These are phyloP conservation scores for Pulicaria dysenterica DNA, from an alignment of 129 eudicot species.

Conservation along the genomic window DNA sequence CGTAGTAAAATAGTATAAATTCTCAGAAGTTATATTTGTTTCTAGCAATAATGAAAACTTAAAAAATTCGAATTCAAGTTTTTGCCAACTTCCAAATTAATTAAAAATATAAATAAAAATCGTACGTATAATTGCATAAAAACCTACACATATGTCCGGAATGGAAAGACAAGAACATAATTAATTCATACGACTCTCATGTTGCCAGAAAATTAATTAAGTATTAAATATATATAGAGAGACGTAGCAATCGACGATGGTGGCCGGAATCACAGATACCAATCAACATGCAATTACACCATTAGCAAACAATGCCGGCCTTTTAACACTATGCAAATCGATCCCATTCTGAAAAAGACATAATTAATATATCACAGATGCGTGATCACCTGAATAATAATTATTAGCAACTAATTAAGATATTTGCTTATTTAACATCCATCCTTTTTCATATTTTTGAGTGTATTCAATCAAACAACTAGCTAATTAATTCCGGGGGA, in stretches of 20 bases:
- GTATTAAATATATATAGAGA: background rate
- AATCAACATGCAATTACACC: slow-evolving; percentile 23
- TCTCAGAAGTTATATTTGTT: too few relatives aligned
- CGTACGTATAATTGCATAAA: too few relatives aligned
- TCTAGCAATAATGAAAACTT: too few relatives aligned
- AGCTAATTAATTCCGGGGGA: background rate
- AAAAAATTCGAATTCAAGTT: too few relatives aligned
- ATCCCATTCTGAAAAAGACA: too few relatives aligned
- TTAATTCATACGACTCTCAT: slow-evolving; percentile 8
- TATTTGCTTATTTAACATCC: slow-evolving; percentile 30
- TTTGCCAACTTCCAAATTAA: too few relatives aligned
- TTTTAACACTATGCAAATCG: background rate
- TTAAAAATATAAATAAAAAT: too few relatives aligned
- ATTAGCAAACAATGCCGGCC: slow-evolving; percentile 38
- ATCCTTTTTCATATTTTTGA: background rate
- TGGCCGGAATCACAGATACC: slow-evolving; percentile 24
- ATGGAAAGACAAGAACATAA: slow-evolving; percentile 18
- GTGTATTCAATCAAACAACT: background rate
- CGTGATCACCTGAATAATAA: background rate
- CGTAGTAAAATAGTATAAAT: too few relatives aligned
- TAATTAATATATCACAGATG: slow-evolving; percentile 1
- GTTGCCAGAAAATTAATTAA: slow-evolving; percentile 9
- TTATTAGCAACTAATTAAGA: background rate
- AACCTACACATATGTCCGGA: slow-evolving; percentile 1
- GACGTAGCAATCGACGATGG: slow-evolving; percentile 21